Conservation (phyloP, 805 yeast species). For the Pichia phayaonensis region DNA sequence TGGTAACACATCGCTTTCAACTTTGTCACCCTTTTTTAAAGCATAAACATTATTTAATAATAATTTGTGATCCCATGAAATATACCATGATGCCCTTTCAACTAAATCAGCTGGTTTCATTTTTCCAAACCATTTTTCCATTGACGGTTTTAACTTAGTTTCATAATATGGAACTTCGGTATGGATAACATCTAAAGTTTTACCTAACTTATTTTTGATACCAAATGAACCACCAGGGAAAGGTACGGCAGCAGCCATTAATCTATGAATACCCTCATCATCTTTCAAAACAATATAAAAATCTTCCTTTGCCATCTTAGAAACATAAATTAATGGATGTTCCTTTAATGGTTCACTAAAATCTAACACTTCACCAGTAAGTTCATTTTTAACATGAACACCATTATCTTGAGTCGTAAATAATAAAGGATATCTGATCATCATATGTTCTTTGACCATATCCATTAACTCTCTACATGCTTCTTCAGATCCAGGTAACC, state of each 20-base stretch:
- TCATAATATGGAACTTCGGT: constrained; percentile 63
- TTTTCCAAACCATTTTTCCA: constrained; percentile 66
- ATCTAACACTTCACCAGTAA: constrained; percentile 56
- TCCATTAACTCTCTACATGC: constrained; percentile 60
- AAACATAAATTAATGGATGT: constrained; percentile 54
- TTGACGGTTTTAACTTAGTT: constrained; percentile 55
- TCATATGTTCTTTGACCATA: constrained; percentile 50
- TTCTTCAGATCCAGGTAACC: constrained; percentile 58
- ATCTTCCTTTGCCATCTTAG: constrained; percentile 71
- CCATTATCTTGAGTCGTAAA: constrained; percentile 47
- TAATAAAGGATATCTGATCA: constrained; percentile 53
- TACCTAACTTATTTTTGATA: constrained; percentile 51
- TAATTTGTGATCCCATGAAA: constrained; percentile 65
- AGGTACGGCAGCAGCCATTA: constrained; percentile 69
- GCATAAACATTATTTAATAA: constrained; percentile 50
- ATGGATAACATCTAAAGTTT: constrained; percentile 56
- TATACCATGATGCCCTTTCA: constrained; percentile 70
- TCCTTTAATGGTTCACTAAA: constrained; percentile 52
- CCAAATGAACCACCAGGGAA: constrained; percentile 76
- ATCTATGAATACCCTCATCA: constrained; percentile 51
- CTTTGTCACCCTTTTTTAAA: constrained; percentile 36
- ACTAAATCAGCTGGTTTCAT: constrained; percentile 57
- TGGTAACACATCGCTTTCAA: constrained; percentile 37
- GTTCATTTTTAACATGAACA: constrained; percentile 46
- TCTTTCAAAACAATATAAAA: constrained; percentile 53